Evolutionary conservation across 371 early-diverging fungal genomes (phyloP).

Genomic region (Conidiobolus incongruus): DNA sequence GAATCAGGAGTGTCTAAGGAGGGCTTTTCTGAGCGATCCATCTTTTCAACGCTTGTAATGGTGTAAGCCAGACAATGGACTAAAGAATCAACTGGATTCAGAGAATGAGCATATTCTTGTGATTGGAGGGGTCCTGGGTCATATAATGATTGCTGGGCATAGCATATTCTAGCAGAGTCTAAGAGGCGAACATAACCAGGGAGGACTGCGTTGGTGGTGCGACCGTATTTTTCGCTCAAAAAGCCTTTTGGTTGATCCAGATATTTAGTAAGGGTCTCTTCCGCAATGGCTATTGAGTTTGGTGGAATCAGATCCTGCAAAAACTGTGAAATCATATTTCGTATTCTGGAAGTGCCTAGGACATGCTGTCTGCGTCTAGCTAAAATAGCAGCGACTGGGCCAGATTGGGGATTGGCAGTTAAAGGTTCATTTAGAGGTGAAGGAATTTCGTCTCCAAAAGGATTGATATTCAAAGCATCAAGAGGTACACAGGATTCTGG

Average conservation of each 20-base stretch:
- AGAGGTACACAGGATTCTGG: background rate
- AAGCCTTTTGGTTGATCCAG: conserved; percentile 7
- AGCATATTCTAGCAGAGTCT: conserved; percentile 19
- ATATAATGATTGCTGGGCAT: conserved; percentile 11
- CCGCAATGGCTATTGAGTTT: conserved; percentile 2
- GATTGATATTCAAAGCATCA: background rate
- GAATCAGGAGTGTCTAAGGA: background rate
- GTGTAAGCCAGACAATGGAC: conserved; percentile 48
- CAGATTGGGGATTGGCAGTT: background rate
- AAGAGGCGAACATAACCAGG: conserved; percentile 1
- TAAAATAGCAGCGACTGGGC: too few relatives aligned
- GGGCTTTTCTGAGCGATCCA: conserved; percentile 22
- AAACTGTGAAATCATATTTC: too few relatives aligned
- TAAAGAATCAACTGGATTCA: conserved; percentile 21
- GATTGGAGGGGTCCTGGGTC: conserved; percentile 1
- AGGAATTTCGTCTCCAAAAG: background rate
- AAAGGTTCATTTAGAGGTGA: background rate
- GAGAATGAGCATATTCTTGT: conserved; percentile 1
- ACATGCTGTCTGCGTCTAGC: too few relatives aligned
- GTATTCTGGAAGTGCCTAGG: too few relatives aligned
- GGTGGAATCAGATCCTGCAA: conserved; percentile 5
- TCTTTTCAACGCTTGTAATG: conserved; percentile 37
- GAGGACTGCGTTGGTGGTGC: conserved; percentile 21
- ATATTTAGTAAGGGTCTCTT: background rate
- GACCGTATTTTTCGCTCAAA: conserved; percentile 21